Evolutionary conservation across 352 stramenopile genomes (phyloP).

Genomic region (Phytophthora citrophthora): DNA sequence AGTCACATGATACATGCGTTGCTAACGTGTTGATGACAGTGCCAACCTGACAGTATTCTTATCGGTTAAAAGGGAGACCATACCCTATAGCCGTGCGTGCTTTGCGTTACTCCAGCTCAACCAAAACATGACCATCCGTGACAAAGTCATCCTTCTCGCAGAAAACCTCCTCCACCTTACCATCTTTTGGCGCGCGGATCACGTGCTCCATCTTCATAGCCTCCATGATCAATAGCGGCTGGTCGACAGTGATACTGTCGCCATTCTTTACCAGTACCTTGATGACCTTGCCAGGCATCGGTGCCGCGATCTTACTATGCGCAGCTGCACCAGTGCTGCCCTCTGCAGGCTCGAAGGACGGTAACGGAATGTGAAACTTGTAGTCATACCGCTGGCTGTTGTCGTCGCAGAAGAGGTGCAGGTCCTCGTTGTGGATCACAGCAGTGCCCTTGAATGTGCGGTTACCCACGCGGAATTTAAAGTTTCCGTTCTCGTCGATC

Average conservation of each 20-base stretch:
- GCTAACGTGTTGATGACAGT: background rate
- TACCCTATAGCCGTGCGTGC: no score
- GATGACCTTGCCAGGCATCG: constrained; percentile 96
- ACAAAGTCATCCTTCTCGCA: constrained; percentile 81
- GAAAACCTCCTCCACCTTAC: constrained; percentile 74
- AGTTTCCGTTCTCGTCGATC: constrained; percentile 57
- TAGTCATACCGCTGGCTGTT: constrained; percentile 79
- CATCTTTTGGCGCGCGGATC: constrained; percentile 76
- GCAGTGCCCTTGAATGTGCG: constrained; percentile 72
- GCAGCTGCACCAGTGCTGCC: constrained; percentile 21
- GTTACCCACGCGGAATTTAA: constrained; percentile 71
- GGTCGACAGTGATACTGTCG: constrained; percentile 85
- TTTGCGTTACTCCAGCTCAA: constrained; percentile 56
- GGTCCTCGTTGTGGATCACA: constrained; percentile 67
- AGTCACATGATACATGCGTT: background rate
- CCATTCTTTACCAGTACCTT: constrained; percentile 90
- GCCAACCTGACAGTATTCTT: no score
- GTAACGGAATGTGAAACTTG: constrained; percentile 79
- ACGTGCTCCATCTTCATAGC: constrained; percentile 98
- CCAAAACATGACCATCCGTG: constrained; percentile 73
- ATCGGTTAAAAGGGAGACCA: no score
- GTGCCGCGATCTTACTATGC: constrained; percentile 79
- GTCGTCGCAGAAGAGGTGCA: constrained; percentile 84
- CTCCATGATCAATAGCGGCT: constrained; percentile 95
- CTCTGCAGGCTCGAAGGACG: constrained; percentile 49